These are phyloP conservation scores for Podospora tetraspora DNA, from an alignment of 495 filamentous ascomycete species.

Conservation along the genomic window DNA sequence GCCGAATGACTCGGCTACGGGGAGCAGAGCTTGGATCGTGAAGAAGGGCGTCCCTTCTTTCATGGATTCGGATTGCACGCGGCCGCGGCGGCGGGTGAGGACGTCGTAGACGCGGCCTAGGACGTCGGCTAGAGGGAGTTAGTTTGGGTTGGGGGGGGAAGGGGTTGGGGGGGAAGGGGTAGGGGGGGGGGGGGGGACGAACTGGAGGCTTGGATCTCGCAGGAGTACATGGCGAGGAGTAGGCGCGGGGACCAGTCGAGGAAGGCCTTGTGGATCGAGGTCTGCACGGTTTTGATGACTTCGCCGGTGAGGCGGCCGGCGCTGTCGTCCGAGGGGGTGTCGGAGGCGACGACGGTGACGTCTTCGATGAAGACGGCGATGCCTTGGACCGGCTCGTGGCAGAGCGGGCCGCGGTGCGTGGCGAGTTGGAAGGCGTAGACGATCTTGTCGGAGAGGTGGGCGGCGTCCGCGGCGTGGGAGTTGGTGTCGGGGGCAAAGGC, in stretches of 20 bases:
- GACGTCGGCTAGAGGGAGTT: slow-evolving; percentile 62
- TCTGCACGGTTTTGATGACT: slow-evolving; percentile 78
- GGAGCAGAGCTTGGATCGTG: slow-evolving; percentile 78
- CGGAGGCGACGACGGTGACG: slow-evolving; percentile 52
- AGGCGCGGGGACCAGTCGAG: slow-evolving; percentile 92
- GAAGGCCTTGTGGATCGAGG: slow-evolving; percentile 81
- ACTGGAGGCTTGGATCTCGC: slow-evolving; percentile 95
- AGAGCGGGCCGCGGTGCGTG: slow-evolving; percentile 84
- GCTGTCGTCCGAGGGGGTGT: slow-evolving; percentile 54
- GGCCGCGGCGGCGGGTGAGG: slow-evolving; percentile 83
- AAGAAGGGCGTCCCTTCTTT: slow-evolving; percentile 96
- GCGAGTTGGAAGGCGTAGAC: slow-evolving; percentile 89
- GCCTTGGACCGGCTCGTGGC: slow-evolving; percentile 90
- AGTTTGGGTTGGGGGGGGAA: background rate
- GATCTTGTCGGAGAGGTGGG: slow-evolving; percentile 84
- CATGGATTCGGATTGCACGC: slow-evolving; percentile 82
- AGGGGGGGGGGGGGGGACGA: slow-evolving; percentile 29
- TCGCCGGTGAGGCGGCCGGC: slow-evolving; percentile 82
- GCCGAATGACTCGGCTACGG: slow-evolving; percentile 91
- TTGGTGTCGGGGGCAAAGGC: slow-evolving; percentile 53
- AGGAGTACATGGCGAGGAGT: slow-evolving; percentile 96
- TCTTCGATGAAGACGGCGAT: slow-evolving; percentile 88
- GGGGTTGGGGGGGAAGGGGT: background rate
- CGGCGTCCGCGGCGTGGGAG: slow-evolving; percentile 39
- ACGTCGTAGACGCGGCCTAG: slow-evolving; percentile 92